Evolutionary conservation across 306 rosid genomes (phyloP).

Genomic region (Canavalia ensiformis): DNA sequence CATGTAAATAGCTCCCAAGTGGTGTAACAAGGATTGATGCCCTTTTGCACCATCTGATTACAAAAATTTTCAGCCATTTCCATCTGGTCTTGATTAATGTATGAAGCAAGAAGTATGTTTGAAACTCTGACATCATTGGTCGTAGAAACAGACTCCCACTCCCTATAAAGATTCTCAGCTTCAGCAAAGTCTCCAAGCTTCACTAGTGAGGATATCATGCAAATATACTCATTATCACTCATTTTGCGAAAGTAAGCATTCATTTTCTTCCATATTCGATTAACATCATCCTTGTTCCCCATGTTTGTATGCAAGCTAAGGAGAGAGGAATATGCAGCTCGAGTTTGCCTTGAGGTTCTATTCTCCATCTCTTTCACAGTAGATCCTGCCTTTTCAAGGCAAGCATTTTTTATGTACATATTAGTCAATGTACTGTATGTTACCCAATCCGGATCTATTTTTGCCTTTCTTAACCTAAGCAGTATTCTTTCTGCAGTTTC

Average conservation of each 20-base stretch:
- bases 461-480: slow-evolving; percentile 75
- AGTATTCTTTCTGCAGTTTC: slow-evolving; percentile 79
- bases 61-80: slow-evolving; percentile 73
- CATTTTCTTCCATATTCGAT: slow-evolving; percentile 79
- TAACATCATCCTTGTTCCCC: slow-evolving; percentile 79
- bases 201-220: slow-evolving; percentile 87
- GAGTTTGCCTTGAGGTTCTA: slow-evolving; percentile 55
- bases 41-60: slow-evolving; percentile 59
- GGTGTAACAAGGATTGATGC: slow-evolving; percentile 68
- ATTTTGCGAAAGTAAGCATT: slow-evolving; percentile 68
- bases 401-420: slow-evolving; percentile 69
- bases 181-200: slow-evolving; percentile 73
- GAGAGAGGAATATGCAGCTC: slow-evolving; percentile 78
- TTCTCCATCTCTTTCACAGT: slow-evolving; percentile 93
- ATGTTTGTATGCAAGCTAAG: slow-evolving; percentile 80
- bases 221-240: slow-evolving; percentile 80
- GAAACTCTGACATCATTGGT: slow-evolving; percentile 80
- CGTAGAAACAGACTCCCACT: slow-evolving; percentile 81
- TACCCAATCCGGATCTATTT: slow-evolving; percentile 81
- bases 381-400: slow-evolving; percentile 69
- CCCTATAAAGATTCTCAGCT: slow-evolving; percentile 79
- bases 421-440: slow-evolving; percentile 78
- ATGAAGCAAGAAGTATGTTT: slow-evolving; percentile 79
- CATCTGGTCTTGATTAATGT: slow-evolving; percentile 70
- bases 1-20: slow-evolving; percentile 89